Percentiles rank a stretch among this genome's conserved stretches.
These are phyloP conservation scores for Mimosa pudica DNA, from an alignment of 306 rosid genomes.

Conservation along the genomic window DNA sequence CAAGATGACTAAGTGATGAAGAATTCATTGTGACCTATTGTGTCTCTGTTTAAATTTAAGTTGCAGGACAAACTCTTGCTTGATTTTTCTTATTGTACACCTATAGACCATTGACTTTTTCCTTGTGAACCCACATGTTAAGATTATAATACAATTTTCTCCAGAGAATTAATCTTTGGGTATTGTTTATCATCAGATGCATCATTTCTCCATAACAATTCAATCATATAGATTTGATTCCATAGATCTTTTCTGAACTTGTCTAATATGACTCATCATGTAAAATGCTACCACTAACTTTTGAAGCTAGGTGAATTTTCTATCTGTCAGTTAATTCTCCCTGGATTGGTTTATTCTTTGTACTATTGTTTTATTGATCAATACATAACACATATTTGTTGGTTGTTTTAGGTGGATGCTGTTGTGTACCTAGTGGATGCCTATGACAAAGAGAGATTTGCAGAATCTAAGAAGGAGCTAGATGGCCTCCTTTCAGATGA, in stretches of 20 bases:
- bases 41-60: neutral
- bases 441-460: constrained; percentile 73
- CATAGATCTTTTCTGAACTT: neutral
- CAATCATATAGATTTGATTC: neutral
- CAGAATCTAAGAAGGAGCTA: constrained; percentile 77
- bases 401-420: constrained; percentile 67
- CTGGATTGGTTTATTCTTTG: neutral
- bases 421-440: constrained; percentile 83
- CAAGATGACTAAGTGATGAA: neutral
- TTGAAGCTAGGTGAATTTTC: neutral
- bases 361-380: neutral
- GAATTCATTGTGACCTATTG: neutral
- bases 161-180: constrained; percentile 12
- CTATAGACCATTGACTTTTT: neutral
- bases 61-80: neutral
- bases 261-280: constrained; percentile 1
- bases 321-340: neutral
- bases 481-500: constrained; percentile 79
- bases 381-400: constrained; percentile 25
- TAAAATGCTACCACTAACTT: neutral
- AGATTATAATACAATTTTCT: neutral
- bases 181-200: constrained; percentile 15
- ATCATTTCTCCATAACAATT: constrained; percentile 16
- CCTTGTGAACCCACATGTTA: neutral
- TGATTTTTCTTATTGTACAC: neutral